Percentiles rank a stretch among this genome's conserved stretches.
These are phyloP conservation scores for Suillus lakei DNA, from an alignment of 768 basidiomycete genomes.

Conservation along the genomic window DNA sequence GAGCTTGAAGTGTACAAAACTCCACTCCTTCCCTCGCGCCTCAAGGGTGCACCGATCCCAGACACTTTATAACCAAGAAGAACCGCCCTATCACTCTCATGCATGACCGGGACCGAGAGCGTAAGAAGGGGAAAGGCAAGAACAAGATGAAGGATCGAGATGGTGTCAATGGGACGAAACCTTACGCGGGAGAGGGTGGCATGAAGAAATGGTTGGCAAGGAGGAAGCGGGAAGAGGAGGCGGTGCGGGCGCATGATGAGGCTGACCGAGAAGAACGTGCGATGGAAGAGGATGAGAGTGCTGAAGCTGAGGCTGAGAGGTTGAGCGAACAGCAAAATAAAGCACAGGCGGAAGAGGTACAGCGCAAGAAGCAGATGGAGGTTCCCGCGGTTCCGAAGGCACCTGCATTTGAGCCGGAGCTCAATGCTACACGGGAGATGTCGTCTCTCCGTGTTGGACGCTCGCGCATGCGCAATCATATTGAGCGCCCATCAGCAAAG, in stretches of 20 bases:
- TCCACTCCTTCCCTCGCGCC: slow-evolving; percentile 70
- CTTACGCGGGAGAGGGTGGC: slow-evolving; percentile 79
- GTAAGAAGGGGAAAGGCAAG: slow-evolving; percentile 44
- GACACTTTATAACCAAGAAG: slow-evolving; percentile 63
- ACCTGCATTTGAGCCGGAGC: slow-evolving; percentile 24
- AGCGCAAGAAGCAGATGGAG: slow-evolving; percentile 17
- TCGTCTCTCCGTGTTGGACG: slow-evolving; percentile 75
- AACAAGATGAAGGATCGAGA: slow-evolving; percentile 40
- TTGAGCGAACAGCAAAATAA: slow-evolving; percentile 18
- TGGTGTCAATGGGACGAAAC: slow-evolving; percentile 63
- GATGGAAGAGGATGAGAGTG: slow-evolving; percentile 39
- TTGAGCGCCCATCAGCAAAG: slow-evolving; percentile 57
- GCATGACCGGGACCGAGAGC: slow-evolving; percentile 55
- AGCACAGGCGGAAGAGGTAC: slow-evolving; percentile 17
- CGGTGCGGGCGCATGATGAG: slow-evolving; percentile 29
- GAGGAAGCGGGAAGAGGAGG: slow-evolving; percentile 60
- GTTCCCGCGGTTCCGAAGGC: slow-evolving; percentile 17
- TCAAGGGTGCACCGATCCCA: slow-evolving; percentile 48
- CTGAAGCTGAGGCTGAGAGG: slow-evolving; percentile 28
- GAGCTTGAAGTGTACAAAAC: slow-evolving; percentile 82
- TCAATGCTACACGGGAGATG: slow-evolving; percentile 22
- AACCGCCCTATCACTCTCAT: slow-evolving; percentile 54
- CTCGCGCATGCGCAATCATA: slow-evolving; percentile 60
- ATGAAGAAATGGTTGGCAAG: slow-evolving; percentile 78
- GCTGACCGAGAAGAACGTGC: slow-evolving; percentile 35